Evolutionary conservation across 2,329 filamentous ascomycete genomes (phyloP).

Genomic region (Aspergillus sp.): DNA sequence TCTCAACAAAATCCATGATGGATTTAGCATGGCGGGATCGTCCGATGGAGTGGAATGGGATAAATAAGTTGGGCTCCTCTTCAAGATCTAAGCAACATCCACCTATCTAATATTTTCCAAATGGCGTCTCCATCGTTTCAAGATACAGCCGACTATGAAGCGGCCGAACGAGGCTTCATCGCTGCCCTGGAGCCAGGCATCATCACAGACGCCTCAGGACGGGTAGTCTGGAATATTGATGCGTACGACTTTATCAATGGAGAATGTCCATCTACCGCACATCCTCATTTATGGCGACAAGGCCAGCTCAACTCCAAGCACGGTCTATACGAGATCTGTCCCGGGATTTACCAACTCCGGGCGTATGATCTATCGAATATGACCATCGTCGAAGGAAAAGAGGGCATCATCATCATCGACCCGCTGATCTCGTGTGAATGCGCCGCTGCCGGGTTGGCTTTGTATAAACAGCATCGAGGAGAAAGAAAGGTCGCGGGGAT

Average conservation of each 20-base stretch:
- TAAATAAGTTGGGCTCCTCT: no score
- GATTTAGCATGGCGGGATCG: no score
- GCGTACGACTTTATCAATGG: slow-evolving; percentile 26
- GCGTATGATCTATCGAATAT: slow-evolving; percentile 40
- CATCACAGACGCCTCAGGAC: slow-evolving; percentile 17
- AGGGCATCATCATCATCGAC: slow-evolving; percentile 37
- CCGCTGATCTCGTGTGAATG: slow-evolving; percentile 33
- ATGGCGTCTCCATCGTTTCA: no score
- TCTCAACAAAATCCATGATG: no score
- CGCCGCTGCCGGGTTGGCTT: slow-evolving; percentile 25
- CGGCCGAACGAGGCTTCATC: slow-evolving; percentile 18
- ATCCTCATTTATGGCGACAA: slow-evolving; percentile 34
- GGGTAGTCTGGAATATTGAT: slow-evolving; percentile 29
- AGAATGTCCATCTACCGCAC: slow-evolving; percentile 20
- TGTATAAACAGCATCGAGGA: slow-evolving; percentile 26
- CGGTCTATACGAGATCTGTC: slow-evolving; percentile 32
- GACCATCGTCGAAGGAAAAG: slow-evolving; percentile 34
- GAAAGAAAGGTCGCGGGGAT: slow-evolving; percentile 25
- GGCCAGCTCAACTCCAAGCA: slow-evolving; percentile 25
- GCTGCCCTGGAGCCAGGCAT: slow-evolving; percentile 11
- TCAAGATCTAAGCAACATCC: no score
- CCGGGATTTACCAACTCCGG: slow-evolving; percentile 38
- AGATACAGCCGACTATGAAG: no score
- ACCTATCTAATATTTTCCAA: no score
- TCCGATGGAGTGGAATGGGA: no score